phyloP scores from a whole-genome alignment of 2,329 filamentous ascomycete species.

The Meredithiella fracta region DNA sequence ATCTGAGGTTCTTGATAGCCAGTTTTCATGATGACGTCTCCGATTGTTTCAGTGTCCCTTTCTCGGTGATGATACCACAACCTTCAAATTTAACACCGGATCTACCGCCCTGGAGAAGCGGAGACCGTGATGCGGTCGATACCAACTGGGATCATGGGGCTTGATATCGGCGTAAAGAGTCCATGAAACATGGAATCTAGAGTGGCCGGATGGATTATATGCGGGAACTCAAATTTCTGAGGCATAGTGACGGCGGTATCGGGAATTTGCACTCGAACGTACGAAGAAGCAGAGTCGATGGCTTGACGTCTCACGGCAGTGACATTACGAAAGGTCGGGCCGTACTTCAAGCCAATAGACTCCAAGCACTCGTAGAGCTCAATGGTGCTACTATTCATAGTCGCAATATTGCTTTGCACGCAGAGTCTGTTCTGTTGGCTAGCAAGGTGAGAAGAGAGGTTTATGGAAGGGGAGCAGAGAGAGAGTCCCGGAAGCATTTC shows the following conservation, averaged over 20 bases:
- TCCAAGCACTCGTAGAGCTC: slow-evolving; percentile 33
- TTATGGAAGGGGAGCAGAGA: not conserved
- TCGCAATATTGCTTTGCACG: not conserved
- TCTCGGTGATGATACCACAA: slow-evolving; percentile 24
- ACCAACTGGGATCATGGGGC: slow-evolving; percentile 33
- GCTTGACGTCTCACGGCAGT: slow-evolving; percentile 20
- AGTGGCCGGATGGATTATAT: slow-evolving; percentile 41
- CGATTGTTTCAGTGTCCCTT: slow-evolving; percentile 25
- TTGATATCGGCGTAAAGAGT: slow-evolving; percentile 27
- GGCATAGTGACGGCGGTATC: slow-evolving; percentile 38
- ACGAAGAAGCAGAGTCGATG: slow-evolving; percentile 20
- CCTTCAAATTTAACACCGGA: slow-evolving; percentile 25
- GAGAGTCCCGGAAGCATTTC: slow-evolving; percentile 24
- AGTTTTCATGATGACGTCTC: slow-evolving; percentile 26
- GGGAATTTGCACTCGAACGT: slow-evolving; percentile 26
- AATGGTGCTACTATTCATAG: slow-evolving; percentile 1
- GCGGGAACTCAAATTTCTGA: slow-evolving; percentile 33
- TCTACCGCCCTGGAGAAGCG: slow-evolving; percentile 19
- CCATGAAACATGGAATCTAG: slow-evolving; percentile 40
- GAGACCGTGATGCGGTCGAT: slow-evolving; percentile 32
- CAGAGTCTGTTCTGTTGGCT: not conserved
- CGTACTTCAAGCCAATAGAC: slow-evolving; percentile 35
- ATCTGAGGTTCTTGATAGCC: slow-evolving; percentile 21
- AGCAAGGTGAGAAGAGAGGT: not conserved
- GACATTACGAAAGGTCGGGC: slow-evolving; percentile 33